phyloP scores from a whole-genome alignment of 176 grass and related monocot genomes.

The Triticum dicoccoides region DNA sequence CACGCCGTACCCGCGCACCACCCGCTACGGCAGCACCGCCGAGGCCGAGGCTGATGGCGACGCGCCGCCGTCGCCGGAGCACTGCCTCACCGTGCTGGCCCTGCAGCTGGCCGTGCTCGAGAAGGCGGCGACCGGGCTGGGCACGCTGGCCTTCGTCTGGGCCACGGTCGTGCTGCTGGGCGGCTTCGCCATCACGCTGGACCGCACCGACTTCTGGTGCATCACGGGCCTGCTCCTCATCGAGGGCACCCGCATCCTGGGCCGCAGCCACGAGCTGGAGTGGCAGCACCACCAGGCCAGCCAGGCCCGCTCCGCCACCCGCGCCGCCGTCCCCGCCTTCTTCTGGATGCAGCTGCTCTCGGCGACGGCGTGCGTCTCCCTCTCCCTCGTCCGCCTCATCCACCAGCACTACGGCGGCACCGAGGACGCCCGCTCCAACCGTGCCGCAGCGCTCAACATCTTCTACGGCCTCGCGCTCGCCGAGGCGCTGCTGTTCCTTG shows the following conservation, averaged over 20 bases:
- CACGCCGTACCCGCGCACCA: slow-evolving; percentile 14
- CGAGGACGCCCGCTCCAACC: slow-evolving; percentile 31
- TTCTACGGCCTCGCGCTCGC: slow-evolving; percentile 59
- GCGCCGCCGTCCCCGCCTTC: slow-evolving; percentile 37
- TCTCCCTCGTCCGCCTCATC: slow-evolving; percentile 48
- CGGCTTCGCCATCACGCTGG: slow-evolving; percentile 61
- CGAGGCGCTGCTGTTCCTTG: slow-evolving; percentile 61
- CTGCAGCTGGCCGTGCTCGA: slow-evolving; percentile 64
- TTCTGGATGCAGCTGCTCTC: slow-evolving; percentile 67
- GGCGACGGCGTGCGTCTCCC: slow-evolving; percentile 39
- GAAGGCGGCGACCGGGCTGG: slow-evolving; percentile 71
- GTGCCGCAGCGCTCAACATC: slow-evolving; percentile 42
- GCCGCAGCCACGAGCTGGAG: slow-evolving; percentile 73
- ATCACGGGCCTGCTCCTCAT: slow-evolving; percentile 47
- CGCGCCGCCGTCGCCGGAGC: slow-evolving; percentile 38
- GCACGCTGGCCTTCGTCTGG: slow-evolving; percentile 73
- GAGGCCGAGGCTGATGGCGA: neutral
- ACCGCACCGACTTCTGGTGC: slow-evolving; percentile 56
- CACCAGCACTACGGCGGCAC: slow-evolving; percentile 47
- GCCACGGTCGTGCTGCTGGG: slow-evolving; percentile 69
- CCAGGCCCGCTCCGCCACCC: slow-evolving; percentile 29
- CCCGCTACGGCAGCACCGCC: neutral
- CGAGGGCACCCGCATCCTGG: slow-evolving; percentile 50
- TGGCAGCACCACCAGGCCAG: slow-evolving; percentile 64
- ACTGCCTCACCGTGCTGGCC: slow-evolving; percentile 56